phyloP scores from a whole-genome alignment of 2,329 filamentous ascomycete species.

The Ophiostoma perfectum region DNA sequence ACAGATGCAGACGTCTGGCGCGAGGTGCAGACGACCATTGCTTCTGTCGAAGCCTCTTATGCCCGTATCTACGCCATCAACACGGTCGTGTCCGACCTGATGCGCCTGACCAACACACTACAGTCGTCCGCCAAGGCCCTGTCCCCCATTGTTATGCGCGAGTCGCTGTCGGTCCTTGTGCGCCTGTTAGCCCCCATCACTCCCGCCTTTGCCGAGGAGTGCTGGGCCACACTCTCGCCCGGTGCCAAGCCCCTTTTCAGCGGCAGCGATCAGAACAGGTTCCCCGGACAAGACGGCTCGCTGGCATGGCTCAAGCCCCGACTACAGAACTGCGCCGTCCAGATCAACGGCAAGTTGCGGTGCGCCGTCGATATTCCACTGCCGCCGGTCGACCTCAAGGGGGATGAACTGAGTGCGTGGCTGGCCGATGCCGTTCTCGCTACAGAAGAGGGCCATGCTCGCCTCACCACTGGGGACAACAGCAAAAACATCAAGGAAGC shows the following conservation, averaged over 20 bases:
- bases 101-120: conserved; percentile 65
- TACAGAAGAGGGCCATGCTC: conserved; percentile 54
- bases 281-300: conserved; percentile 54
- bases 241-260: conserved; percentile 31
- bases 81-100: conserved; percentile 77
- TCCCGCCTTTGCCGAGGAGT: conserved; percentile 74
- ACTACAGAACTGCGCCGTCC: conserved; percentile 58
- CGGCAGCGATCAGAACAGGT: conserved; percentile 35
- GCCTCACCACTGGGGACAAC: conserved; percentile 43
- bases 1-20: conserved; percentile 54
- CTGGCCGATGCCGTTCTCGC: conserved; percentile 56
- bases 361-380: conserved; percentile 61
- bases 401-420: conserved; percentile 51
- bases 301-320: conserved; percentile 46
- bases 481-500: conserved; percentile 45
- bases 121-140: conserved; percentile 40
- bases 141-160: conserved; percentile 41
- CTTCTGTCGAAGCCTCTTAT: conserved; percentile 62
- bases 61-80: conserved; percentile 71
- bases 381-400: conserved; percentile 40
- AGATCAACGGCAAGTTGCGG: conserved; percentile 73
- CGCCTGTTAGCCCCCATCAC: conserved; percentile 73
- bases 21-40: conserved; percentile 61
- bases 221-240: conserved; percentile 38
- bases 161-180: conserved; percentile 53